phyloP scores from a whole-genome alignment of 2,329 filamentous ascomycete species.

The Akanthomyces dipterigenus region DNA sequence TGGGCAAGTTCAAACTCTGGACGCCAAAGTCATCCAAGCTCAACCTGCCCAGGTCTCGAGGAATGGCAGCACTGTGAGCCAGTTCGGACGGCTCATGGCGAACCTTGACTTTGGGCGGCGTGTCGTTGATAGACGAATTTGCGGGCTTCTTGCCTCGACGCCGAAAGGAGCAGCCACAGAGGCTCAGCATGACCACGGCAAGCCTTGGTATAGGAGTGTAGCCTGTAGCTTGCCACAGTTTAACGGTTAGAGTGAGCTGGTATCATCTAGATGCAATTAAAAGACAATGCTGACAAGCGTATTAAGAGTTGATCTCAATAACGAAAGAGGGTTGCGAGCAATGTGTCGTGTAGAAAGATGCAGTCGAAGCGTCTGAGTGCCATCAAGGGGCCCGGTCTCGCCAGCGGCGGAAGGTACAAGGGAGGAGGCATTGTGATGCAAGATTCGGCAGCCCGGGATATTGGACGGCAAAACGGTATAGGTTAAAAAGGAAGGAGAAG shows the following conservation, averaged over 20 bases:
- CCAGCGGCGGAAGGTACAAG: background rate
- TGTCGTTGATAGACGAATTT: background rate
- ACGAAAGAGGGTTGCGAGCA: background rate
- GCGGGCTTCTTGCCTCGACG: background rate
- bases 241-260: background rate
- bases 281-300: background rate
- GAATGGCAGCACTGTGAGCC: background rate
- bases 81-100: background rate
- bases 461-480: background rate
- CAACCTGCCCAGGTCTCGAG: constrained; percentile 23
- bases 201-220: background rate
- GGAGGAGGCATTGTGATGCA: background rate
- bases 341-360: background rate
- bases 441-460: background rate
- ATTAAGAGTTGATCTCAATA: constrained; percentile 2
- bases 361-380: background rate
- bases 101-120: background rate
- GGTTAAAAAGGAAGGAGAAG: background rate
- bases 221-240: background rate
- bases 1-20: constrained; percentile 25
- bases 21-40: constrained; percentile 33
- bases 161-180: constrained; percentile 3
- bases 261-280: background rate
- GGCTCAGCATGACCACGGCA: background rate
- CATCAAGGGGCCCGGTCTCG: background rate